These are phyloP conservation scores for Toxoplasma gondii DNA, from an alignment of 169 alveolate species.

Conservation along the genomic window DNA sequence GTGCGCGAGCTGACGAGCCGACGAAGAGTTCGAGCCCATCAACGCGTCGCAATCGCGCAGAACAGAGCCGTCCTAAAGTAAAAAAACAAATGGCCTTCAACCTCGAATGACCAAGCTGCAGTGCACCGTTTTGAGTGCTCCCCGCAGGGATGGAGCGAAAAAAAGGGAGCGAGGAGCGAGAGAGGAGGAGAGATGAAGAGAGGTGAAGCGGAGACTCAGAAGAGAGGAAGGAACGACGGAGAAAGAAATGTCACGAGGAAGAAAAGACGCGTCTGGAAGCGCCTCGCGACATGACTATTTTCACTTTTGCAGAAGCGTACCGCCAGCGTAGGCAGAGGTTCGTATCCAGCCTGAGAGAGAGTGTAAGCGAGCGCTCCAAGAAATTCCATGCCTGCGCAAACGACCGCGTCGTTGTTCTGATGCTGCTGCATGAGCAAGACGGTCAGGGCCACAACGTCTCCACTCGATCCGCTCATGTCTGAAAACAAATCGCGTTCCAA, in stretches of 20 bases:
- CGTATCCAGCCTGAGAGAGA: conserved; percentile 58
- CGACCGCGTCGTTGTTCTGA: conserved; percentile 64
- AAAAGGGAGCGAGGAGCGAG: not conserved
- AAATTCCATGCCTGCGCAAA: conserved; percentile 60
- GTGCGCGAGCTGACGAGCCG: conserved; percentile 63
- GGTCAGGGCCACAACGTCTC: conserved; percentile 62
- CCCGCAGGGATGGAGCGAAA: not conserved
- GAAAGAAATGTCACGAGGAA: not conserved
- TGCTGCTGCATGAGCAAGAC: conserved; percentile 68
- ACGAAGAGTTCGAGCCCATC: conserved; percentile 52
- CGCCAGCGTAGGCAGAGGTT: conserved; percentile 44
- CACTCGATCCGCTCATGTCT: conserved; percentile 66
- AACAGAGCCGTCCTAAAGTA: conserved; percentile 49
- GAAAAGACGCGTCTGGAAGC: not conserved
- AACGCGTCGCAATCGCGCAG: conserved; percentile 65
- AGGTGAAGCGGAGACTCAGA: not conserved
- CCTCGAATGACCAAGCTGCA: too few relatives aligned
- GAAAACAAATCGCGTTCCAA: not conserved
- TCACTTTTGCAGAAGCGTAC: not conserved
- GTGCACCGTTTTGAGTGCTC: too few relatives aligned
- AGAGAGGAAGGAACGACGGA: not conserved
- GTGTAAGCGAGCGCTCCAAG: conserved; percentile 64
- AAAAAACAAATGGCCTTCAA: not conserved
- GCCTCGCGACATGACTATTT: not conserved
- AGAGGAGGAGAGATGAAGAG: not conserved